Evolutionary conservation across 768 basidiomycete genomes (phyloP), one percentile per base, ranked within the genome.

Genomic region (Xerocomellus amylosporus): DNA sequence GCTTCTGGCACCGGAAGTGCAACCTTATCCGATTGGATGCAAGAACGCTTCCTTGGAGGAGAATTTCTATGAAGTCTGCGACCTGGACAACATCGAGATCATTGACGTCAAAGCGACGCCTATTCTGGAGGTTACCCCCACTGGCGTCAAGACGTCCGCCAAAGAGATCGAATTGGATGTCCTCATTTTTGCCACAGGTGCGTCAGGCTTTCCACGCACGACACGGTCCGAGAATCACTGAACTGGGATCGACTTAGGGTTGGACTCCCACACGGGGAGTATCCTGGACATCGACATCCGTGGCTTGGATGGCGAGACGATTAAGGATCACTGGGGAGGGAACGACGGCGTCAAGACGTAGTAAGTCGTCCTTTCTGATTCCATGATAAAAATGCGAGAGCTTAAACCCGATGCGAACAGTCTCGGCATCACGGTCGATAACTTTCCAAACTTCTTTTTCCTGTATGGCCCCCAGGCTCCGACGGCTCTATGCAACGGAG

Each of bases 101-200:
- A 9, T 58, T 5, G 58, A 58, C 14, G 24, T 58, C 20, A 58
- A 58, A n/a, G 46, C 40, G 14, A 58, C 40, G 0, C 58, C 55
- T 24, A 45, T 58, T 19, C 12, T 58, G 2, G 55, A 58, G 26
- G 26, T 58, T 10, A 58, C 45, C 13, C 44, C 48, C 5, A 51
- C 37, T 0, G 44, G 56, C 20, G 15, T 58, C 20, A 58, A 46
- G 43, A 58, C 49, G 0, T 22, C 56, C 1, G 28, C 15, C 2
- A 49, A 46, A 46, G 56, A 58, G 22, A 24, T 36, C 14, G 55
- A 57, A 13, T 7, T 58, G 13, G 49, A 58, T 34, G 19, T 58
- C 14, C 38, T 58, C 7, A 8, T 58, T n/a, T 43, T 58, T 19
- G 57, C 57, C 4, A 58, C 57, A 17, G 57, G 57, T 57, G 10